These are phyloP conservation scores for Cutaneotrichosporon cutaneum DNA, from an alignment of 1,284 basidiomycete species.

Conservation along the genomic window DNA sequence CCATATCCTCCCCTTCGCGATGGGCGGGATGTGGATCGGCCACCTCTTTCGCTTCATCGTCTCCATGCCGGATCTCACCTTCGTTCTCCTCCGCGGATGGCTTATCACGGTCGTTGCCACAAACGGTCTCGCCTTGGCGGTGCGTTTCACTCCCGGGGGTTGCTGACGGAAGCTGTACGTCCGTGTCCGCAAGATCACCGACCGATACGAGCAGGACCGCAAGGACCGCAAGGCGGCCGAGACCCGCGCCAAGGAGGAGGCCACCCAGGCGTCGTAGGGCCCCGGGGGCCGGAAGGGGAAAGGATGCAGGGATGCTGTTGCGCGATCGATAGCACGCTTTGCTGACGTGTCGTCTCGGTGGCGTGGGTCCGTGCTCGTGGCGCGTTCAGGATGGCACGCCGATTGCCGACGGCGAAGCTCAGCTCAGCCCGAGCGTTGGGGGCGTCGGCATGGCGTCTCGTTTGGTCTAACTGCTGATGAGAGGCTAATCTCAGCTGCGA, in stretches of 20 bases:
- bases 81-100: background rate
- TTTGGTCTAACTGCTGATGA: too few relatives aligned
- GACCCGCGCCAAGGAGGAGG: background rate
- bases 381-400: background rate
- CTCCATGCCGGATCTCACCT: background rate
- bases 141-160: background rate
- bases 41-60: conserved; percentile 1
- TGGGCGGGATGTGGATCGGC: conserved; percentile 10
- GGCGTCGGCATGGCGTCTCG: too few relatives aligned
- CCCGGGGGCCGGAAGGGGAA: background rate
- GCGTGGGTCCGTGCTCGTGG: background rate
- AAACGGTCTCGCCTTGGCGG: background rate
- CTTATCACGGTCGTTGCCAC: conserved; percentile 1
- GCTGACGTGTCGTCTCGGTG: background rate
- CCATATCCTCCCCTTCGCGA: background rate
- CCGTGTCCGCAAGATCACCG: background rate
- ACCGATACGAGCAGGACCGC: background rate
- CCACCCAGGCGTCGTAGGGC: background rate
- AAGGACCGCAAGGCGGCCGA: background rate
- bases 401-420: too few relatives aligned
- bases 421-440: too few relatives aligned
- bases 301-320: background rate
- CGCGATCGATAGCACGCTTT: background rate
- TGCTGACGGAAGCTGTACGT: conserved; percentile 8
- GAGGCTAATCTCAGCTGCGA: too few relatives aligned